phyloP scores from a whole-genome alignment of 2,329 filamentous ascomycete species.

The Pseudogymnoascus verrucosus region DNA sequence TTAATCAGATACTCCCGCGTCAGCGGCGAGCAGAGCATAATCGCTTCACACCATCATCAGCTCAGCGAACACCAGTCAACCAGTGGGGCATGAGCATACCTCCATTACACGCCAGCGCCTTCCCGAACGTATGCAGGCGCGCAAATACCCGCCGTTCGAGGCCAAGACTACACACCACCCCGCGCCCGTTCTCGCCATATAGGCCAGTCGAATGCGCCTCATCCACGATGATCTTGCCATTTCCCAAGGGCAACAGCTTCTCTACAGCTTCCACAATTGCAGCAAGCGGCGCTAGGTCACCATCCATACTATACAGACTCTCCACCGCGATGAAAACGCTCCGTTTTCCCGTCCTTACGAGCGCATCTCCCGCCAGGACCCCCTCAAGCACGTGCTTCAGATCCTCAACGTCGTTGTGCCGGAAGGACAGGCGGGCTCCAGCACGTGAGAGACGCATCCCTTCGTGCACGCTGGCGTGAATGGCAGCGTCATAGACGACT shows the following conservation, averaged over 20 bases:
- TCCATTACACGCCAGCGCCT: constrained; percentile 60
- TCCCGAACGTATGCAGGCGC: constrained; percentile 58
- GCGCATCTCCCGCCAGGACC: background rate
- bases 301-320: constrained; percentile 76
- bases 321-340: constrained; percentile 65
- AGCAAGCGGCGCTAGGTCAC: constrained; percentile 58
- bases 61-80: background rate
- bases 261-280: constrained; percentile 53
- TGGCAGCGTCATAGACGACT: constrained; percentile 65
- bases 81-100: constrained; percentile 39
- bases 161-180: constrained; percentile 48
- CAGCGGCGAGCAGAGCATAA: constrained; percentile 52
- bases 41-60: constrained; percentile 34
- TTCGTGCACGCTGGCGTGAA: constrained; percentile 73
- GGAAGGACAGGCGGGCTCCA: constrained; percentile 39
- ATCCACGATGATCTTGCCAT: constrained; percentile 57
- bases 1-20: constrained; percentile 62
- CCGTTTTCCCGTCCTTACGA: constrained; percentile 20
- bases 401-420: constrained; percentile 44
- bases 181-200: constrained; percentile 46
- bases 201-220: constrained; percentile 61
- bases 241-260: constrained; percentile 44
- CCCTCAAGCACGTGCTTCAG: constrained; percentile 25
- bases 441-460: constrained; percentile 63
- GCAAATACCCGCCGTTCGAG: constrained; percentile 49